Evolutionary conservation across 345 rosid species (phyloP), one percentile per base, ranked within the genome.

Genomic region (Salix exigua): DNA sequence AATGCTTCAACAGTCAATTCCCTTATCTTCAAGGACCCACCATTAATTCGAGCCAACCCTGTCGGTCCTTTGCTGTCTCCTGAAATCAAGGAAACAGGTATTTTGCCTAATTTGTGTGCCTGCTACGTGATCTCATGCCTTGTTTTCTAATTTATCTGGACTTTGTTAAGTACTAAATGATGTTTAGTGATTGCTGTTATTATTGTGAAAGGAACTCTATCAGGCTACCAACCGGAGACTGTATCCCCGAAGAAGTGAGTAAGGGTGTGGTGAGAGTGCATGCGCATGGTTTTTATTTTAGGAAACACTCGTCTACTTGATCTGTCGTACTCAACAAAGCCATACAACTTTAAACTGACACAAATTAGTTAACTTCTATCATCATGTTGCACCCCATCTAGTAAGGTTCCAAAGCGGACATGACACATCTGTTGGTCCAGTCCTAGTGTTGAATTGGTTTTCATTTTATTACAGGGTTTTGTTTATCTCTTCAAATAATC

Each of bases 181-280:
- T 71, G 19, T 67, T 40, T 70, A 21, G 73, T 53, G 16, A 30
- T 18, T 74, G 4, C 72, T 72, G 77, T 58, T 26, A 69, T 50
- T 66, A 66, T 73, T 80, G 58, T 86, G 82, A 68, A 79, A 90
- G 97, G 88, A 80, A 78, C 68, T 78, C 72, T 79, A 51, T 66
- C 82, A 28, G 51, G 79, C 68, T 31, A 80, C 78, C 84, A 79
- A 84, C 80, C 38, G 40, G 84, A 87, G 73, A 76, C 81, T 70
- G 60, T 51, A 60, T 79, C 82, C 60, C 81, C 84, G 28, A 84
- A 89, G 80, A 88, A 87, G 97, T 85, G 80, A 78, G 42, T 77
- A 28, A 37, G 64, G 40, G 26, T 48, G 9, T 44, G 61, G 3
- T 13, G 60, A 26, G 42, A 73, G 51, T 19, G 64, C 68, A 10